These are phyloP conservation scores for Cytospora leucostoma DNA, from an alignment of 2,329 filamentous ascomycete species.

Conservation along the genomic window DNA sequence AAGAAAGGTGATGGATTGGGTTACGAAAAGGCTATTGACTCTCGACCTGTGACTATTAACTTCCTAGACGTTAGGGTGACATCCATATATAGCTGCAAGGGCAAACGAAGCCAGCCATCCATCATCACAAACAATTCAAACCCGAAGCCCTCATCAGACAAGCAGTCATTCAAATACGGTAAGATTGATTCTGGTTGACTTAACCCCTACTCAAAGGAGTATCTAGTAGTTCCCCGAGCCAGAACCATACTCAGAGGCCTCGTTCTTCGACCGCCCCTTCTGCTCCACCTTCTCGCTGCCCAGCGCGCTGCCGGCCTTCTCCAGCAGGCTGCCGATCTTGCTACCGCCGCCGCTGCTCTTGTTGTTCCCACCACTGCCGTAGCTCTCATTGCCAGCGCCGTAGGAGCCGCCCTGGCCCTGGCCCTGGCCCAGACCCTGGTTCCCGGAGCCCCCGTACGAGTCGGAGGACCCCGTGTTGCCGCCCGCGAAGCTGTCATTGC, in stretches of 20 bases:
- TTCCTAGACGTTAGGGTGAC: too few species aligned
- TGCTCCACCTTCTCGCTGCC: constrained; percentile 48
- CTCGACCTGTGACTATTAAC: too few species aligned
- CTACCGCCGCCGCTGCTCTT: constrained; percentile 41
- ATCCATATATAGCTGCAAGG: too few species aligned
- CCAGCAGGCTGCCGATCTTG: constrained; percentile 57
- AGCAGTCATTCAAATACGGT: background rate
- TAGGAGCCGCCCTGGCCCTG: constrained; percentile 11
- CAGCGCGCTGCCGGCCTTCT: constrained; percentile 57
- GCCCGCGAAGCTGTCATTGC: constrained; percentile 28
- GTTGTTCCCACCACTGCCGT: constrained; percentile 28
- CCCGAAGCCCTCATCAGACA: background rate
- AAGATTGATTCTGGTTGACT: too few species aligned
- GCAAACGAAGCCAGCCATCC: too few species aligned
- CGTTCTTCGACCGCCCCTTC: constrained; percentile 54
- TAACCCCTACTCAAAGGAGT: background rate
- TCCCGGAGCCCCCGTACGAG: constrained; percentile 23
- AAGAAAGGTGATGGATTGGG: too few species aligned
- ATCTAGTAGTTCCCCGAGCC: constrained; percentile 22
- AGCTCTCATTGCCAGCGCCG: constrained; percentile 26
- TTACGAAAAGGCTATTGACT: too few species aligned
- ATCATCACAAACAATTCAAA: too few species aligned
- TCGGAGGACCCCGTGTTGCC: constrained; percentile 18
- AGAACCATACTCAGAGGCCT: constrained; percentile 36
- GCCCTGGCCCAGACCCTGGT: constrained; percentile 4